phyloP scores from a whole-genome alignment of 208 protist genomes.

The Endotrypanum monterogeii region DNA sequence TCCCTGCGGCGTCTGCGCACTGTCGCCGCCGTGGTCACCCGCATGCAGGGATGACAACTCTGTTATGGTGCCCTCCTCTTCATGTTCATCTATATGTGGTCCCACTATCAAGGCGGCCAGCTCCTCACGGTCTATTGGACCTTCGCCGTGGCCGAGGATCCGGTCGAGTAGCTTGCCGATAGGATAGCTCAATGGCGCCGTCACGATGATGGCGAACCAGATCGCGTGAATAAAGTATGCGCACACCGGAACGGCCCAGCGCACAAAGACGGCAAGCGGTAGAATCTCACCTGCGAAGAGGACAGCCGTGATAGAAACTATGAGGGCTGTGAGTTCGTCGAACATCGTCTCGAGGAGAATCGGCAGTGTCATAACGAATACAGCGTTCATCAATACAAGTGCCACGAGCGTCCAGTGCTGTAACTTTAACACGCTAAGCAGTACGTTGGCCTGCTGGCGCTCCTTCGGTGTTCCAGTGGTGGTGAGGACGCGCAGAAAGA shows the following conservation, averaged over 20 bases:
- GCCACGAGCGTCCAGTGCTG: conserved; percentile 85
- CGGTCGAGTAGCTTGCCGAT: conserved; percentile 79
- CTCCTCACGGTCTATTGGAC: conserved; percentile 66
- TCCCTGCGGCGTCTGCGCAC: not conserved
- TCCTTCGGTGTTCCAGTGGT: conserved; percentile 51
- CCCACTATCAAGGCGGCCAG: conserved; percentile 70
- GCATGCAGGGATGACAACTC: conserved; percentile 4
- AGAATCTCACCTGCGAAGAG: conserved; percentile 93
- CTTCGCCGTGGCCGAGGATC: conserved; percentile 66
- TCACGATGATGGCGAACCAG: conserved; percentile 65
- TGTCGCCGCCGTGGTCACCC: not conserved
- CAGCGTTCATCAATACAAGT: conserved; percentile 80
- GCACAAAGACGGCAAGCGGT: conserved; percentile 89
- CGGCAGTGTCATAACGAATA: conserved; percentile 77
- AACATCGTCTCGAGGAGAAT: conserved; percentile 79
- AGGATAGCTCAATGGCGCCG: conserved; percentile 76
- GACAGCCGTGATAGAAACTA: conserved; percentile 83
- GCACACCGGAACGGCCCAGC: conserved; percentile 80
- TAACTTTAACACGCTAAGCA: conserved; percentile 50
- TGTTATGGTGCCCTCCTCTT: conserved; percentile 3
- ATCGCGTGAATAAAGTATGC: conserved; percentile 58
- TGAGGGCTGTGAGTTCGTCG: conserved; percentile 63
- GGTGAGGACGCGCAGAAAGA: conserved; percentile 60
- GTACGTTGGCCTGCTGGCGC: conserved; percentile 32
- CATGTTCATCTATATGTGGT: conserved; percentile 27